Evolutionary conservation across 345 rosid species (phyloP).

Genomic region (Citrus hindsii): DNA sequence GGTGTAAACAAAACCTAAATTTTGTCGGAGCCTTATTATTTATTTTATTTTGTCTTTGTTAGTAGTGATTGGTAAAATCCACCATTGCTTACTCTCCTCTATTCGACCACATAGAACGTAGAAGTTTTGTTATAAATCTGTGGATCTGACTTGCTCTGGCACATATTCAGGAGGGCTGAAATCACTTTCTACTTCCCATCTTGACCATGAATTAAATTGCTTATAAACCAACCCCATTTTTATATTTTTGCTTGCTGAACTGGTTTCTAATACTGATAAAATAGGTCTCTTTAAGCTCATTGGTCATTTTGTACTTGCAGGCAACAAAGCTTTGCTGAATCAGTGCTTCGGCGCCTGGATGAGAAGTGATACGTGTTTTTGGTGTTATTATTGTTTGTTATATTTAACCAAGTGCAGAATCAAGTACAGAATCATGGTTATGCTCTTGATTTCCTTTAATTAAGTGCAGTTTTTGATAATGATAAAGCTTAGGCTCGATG

Average conservation of each 20-base stretch:
- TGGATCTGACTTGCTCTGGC: neutral
- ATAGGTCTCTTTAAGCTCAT: neutral
- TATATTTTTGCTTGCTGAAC: neutral
- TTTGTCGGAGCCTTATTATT: neutral
- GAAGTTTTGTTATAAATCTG: neutral
- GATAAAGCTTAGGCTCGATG: neutral
- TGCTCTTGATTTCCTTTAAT: neutral
- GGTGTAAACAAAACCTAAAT: neutral
- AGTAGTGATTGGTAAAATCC: neutral
- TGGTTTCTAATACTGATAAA: slow-evolving; percentile 3
- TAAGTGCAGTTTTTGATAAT: neutral
- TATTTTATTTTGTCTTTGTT: neutral
- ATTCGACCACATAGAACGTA: neutral
- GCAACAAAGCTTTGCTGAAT: slow-evolving; percentile 91
- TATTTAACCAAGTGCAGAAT: too few relatives aligned
- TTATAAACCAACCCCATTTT: neutral
- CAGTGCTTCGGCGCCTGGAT: slow-evolving; percentile 68
- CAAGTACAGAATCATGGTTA: neutral
- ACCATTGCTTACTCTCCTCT: neutral
- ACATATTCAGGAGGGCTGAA: neutral
- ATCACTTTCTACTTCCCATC: neutral
- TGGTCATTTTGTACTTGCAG: slow-evolving; percentile 38
- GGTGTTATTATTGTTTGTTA: neutral
- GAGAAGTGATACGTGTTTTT: slow-evolving; percentile 46
- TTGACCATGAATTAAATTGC: neutral